Conservation (phyloP, 2,329 filamentous ascomycete species). For the Fusarium incarnatum region DNA sequence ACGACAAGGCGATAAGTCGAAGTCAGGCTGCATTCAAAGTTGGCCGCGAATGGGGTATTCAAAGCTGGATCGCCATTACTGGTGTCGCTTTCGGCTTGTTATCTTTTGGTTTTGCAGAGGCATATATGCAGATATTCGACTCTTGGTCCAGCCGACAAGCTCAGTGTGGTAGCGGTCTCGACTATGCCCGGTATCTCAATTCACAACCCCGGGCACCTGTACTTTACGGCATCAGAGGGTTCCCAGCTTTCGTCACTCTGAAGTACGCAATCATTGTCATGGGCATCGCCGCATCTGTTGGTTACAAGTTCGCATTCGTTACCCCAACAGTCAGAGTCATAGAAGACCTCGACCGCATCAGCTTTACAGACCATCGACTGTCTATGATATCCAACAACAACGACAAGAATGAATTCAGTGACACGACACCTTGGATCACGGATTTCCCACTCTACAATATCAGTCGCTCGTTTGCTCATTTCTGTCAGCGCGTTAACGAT, state of each 20-base stretch:
- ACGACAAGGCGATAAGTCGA: background rate
- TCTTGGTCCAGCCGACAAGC: constrained; percentile 8
- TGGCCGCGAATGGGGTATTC: background rate
- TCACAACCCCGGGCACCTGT: constrained; percentile 5
- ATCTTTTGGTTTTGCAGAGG: background rate
- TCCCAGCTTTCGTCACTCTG: constrained; percentile 3
- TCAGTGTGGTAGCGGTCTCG: background rate
- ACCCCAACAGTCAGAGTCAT: background rate
- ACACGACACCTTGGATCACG: constrained; percentile 1
- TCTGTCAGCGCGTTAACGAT: background rate
- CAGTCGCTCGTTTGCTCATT: background rate
- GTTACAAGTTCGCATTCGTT: constrained; percentile 11
- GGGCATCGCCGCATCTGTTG: background rate
- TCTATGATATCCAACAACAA: background rate
- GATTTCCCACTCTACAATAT: background rate
- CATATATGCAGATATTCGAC: constrained; percentile 13
- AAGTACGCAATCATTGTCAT: background rate
- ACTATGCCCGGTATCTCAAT: constrained; percentile 16
- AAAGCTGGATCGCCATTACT: constrained; percentile 7
- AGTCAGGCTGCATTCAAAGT: background rate
- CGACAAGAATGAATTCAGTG: no score
- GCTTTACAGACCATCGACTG: background rate
- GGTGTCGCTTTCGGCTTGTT: constrained; percentile 5
- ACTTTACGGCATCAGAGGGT: constrained; percentile 3
- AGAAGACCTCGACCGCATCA: no score